Percentiles rank a stretch among this genome's conserved stretches.
Conservation (phyloP, 1,284 basidiomycete species). For the Malassezia brasiliensis region DNA sequence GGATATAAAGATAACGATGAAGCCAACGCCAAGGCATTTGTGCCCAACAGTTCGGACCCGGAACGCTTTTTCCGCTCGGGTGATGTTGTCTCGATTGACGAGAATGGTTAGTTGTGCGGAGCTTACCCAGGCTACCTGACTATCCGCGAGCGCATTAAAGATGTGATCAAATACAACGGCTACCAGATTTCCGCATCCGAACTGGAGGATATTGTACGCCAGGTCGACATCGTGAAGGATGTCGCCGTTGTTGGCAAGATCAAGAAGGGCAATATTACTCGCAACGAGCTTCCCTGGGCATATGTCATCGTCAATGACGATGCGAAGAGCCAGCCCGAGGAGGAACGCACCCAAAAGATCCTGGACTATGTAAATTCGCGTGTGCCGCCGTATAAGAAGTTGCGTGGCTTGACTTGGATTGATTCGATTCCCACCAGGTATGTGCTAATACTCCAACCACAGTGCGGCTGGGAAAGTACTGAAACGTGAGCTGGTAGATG, state of each 20-base stretch:
- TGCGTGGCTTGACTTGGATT: constrained; percentile 36
- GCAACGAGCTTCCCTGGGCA: constrained; percentile 34
- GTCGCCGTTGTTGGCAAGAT: constrained; percentile 12
- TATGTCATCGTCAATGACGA: constrained; percentile 25
- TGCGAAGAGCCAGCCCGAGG: constrained; percentile 11
- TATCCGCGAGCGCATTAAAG: constrained; percentile 42
- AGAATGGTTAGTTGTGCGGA: constrained; percentile 12
- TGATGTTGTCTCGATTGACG: constrained; percentile 37
- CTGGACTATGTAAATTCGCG: constrained; percentile 30
- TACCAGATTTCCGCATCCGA: constrained; percentile 46
- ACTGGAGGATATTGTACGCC: constrained; percentile 23
- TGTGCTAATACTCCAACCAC: neutral
- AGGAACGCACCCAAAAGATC: constrained; percentile 20
- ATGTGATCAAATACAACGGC: constrained; percentile 46
- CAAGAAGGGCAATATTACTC: neutral
- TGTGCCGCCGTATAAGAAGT: constrained; percentile 42
- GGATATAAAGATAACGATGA: constrained; percentile 43
- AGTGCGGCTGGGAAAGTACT: constrained; percentile 39
- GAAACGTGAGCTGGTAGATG: constrained; percentile 30
- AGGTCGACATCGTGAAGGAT: neutral
- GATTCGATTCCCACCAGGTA: constrained; percentile 30
- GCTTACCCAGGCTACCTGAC: constrained; percentile 27
- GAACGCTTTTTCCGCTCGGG: constrained; percentile 36
- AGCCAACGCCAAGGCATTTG: constrained; percentile 33
- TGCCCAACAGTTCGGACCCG: constrained; percentile 14